Evolutionary conservation across 768 basidiomycete genomes (phyloP), one percentile per base, ranked within the genome.

Genomic region (Cyathus striatus): DNA sequence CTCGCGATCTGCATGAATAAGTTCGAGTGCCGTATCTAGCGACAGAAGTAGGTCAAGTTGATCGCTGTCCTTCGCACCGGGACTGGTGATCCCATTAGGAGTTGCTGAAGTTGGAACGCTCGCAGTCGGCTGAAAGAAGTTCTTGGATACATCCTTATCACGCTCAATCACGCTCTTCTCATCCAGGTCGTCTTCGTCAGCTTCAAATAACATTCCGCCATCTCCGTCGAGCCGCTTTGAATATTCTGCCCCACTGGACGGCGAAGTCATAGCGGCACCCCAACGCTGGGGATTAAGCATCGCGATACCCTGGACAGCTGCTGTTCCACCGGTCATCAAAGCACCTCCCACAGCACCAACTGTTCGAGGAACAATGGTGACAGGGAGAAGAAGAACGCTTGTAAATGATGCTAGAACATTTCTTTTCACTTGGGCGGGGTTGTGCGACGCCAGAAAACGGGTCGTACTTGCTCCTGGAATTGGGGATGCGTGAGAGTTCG

Each of bases 391-490:
- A 5, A 99, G 80, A 1, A 91, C 76, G 47, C 89, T 84, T 2
- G 89, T 88, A 61, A 99, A 98, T 0, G 91, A 89, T 0, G 91
- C 86, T 1, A 98, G 75, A 6, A 98, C 89, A 52, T 87, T 96
- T 32, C 90, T 82, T 56, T 99, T 99, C 46, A 94, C 80, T 48
- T 81, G 80, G 1, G 91, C 91, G 0, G 95, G 95, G 54, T 97
- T 95, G 41, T 85, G 77, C 1, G 92, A 86, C 16, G 73, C 69
- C 2, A 96, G 72, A 64, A 97, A 95, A 32, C 9, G 79, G 64
- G 37, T 61, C 39, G 46, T 42, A 47, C 54, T 46, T 42, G 51
- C 44, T 16, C 51, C 49, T 26, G 51, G 45, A 32, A 40, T 39
- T 30, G 53, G 46, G 32, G 42, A n/a, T 4, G 25, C 26, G n/a